Evolutionary conservation across 2,329 filamentous ascomycete genomes (phyloP).

Genomic region (Ceratocystis variospora): DNA sequence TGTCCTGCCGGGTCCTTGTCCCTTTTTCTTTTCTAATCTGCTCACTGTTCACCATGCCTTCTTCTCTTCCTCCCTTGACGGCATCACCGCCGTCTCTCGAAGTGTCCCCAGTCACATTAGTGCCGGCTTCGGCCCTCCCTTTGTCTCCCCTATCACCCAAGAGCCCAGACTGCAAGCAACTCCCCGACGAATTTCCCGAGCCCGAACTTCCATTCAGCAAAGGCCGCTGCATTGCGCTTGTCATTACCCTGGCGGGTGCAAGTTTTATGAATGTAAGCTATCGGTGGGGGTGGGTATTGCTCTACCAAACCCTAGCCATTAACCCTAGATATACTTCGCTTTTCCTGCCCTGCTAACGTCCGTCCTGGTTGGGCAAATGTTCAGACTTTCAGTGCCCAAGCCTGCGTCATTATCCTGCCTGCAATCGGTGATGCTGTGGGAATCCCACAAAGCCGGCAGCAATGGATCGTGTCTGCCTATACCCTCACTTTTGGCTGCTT

Average conservation of each 20-base stretch:
- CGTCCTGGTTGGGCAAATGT: neutral
- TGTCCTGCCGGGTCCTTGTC: neutral
- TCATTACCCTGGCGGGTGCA: conserved; percentile 41
- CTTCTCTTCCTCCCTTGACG: neutral
- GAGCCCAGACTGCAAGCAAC: neutral
- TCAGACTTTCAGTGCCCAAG: conserved; percentile 43
- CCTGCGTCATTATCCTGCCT: conserved; percentile 48
- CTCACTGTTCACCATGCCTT: neutral
- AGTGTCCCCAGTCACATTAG: neutral
- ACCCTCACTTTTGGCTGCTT: conserved; percentile 54
- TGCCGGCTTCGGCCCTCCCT: neutral
- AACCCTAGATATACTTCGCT: neutral
- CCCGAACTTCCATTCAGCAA: conserved; percentile 32
- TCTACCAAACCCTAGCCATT: neutral
- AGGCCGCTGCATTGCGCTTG: conserved; percentile 40
- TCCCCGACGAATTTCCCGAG: neutral
- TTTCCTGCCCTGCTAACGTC: neutral
- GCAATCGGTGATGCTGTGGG: conserved; percentile 42
- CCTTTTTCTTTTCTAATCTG: too few relatives aligned
- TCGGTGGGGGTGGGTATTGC: neutral
- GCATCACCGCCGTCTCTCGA: neutral
- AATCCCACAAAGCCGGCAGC: conserved; percentile 45
- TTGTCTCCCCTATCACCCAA: neutral
- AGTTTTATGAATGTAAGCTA: conserved; percentile 40
- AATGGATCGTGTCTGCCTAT: conserved; percentile 56